Conservation (phyloP, 1,284 basidiomycete species). For the Boletellus sp. region DNA sequence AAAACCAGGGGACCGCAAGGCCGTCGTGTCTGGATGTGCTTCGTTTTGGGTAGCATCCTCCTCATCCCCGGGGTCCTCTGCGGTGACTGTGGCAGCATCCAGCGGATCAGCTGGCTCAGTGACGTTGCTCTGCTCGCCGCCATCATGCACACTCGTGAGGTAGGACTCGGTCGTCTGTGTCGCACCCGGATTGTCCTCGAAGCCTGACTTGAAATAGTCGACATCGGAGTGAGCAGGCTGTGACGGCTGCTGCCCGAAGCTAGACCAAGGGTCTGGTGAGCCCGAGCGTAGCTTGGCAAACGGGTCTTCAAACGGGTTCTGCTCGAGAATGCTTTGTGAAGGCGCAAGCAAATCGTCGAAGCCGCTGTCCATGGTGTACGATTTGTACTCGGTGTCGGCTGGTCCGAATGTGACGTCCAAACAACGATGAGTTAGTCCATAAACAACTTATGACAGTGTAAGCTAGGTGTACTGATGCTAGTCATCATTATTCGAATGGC, state of each 20-base stretch:
- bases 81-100: conserved; percentile 40
- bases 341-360: conserved; percentile 77
- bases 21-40: conserved; percentile 10
- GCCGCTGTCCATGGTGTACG: conserved; percentile 47
- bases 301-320: conserved; percentile 76
- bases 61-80: conserved; percentile 40
- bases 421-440: conserved; percentile 8
- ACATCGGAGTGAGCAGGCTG: conserved; percentile 23
- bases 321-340: conserved; percentile 57
- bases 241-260: conserved; percentile 33
- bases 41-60: conserved; percentile 20
- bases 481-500: conserved; percentile 66
- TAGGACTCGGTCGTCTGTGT: conserved; percentile 27
- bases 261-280: conserved; percentile 78
- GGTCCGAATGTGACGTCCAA: conserved; percentile 1
- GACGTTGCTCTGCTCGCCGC: conserved; percentile 16
- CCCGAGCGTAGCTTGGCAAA: conserved; percentile 57
- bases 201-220: conserved; percentile 32
- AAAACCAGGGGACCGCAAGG: conserved; percentile 27
- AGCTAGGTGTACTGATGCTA: not conserved
- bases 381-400: not conserved
- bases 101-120: conserved; percentile 38
- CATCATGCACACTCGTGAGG: conserved; percentile 14
- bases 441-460: conserved; percentile 10
- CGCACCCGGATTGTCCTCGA: conserved; percentile 30